Conservation (phyloP, 306 rosid genomes). For the Gillenia trifoliata region DNA sequence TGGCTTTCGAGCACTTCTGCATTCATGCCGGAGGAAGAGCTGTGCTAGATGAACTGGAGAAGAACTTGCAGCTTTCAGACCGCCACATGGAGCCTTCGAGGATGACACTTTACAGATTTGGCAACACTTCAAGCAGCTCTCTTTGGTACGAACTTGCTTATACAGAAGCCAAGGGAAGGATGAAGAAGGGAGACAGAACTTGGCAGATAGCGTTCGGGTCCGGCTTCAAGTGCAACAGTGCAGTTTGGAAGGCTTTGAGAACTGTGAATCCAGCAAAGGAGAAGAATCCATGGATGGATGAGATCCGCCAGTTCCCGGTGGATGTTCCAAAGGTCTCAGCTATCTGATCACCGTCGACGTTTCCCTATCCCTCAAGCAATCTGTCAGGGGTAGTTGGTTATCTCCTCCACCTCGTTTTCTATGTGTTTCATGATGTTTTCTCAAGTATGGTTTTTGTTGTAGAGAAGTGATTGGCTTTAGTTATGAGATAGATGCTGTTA, state of each 20-base stretch:
- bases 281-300: slow-evolving; percentile 59
- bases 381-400: slow-evolving; percentile 1
- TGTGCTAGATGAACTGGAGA: slow-evolving; percentile 59
- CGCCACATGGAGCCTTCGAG: slow-evolving; percentile 70
- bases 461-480: not conserved
- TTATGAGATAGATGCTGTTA: not conserved
- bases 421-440: not conserved
- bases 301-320: slow-evolving; percentile 49
- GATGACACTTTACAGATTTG: slow-evolving; percentile 59
- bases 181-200: slow-evolving; percentile 49
- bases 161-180: slow-evolving; percentile 50
- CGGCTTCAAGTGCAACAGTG: slow-evolving; percentile 58
- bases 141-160: slow-evolving; percentile 64
- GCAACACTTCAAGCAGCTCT: slow-evolving; percentile 68
- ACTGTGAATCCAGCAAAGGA: slow-evolving; percentile 41
- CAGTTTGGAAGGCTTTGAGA: slow-evolving; percentile 56
- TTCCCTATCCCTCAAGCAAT: not conserved
- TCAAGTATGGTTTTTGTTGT: not conserved
- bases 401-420: not conserved
- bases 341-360: not conserved
- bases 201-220: slow-evolving; percentile 76
- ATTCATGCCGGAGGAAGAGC: slow-evolving; percentile 71
- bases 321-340: slow-evolving; percentile 46
- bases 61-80: slow-evolving; percentile 49
- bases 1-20: slow-evolving; percentile 66